phyloP scores from a whole-genome alignment of 371 early-diverging fungal genomes.

The Amoeboaphelidium protococcarum region DNA sequence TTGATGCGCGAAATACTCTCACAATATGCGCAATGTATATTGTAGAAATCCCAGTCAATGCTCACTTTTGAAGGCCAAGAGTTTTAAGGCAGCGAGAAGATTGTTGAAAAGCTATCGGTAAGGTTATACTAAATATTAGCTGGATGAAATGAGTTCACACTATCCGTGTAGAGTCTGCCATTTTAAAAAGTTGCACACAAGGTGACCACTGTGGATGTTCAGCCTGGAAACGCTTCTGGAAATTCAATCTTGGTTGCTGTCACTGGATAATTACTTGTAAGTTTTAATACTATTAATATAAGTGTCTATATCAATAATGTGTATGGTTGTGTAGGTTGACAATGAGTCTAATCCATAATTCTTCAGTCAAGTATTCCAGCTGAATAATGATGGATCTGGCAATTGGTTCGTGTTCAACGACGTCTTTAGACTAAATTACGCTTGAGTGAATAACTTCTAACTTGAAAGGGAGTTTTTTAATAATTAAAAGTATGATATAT shows the following conservation, averaged over 20 bases:
- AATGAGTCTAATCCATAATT: constrained; percentile 40
- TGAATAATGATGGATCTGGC: constrained; percentile 23
- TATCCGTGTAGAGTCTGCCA: constrained; percentile 31
- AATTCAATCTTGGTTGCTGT: constrained; percentile 38
- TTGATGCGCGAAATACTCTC: background rate
- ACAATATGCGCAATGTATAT: background rate
- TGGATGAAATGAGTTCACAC: background rate
- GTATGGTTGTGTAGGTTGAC: constrained; percentile 25
- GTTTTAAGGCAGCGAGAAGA: constrained; percentile 22
- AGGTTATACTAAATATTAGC: constrained; percentile 6
- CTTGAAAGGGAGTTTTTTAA: background rate
- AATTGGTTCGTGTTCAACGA: constrained; percentile 44
- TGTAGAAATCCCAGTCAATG: constrained; percentile 47
- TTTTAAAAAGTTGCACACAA: constrained; percentile 41
- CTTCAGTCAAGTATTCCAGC: constrained; percentile 60
- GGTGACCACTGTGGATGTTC: constrained; percentile 41
- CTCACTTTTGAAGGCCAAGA: constrained; percentile 55
- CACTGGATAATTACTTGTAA: constrained; percentile 60
- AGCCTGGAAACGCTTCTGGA: constrained; percentile 27
- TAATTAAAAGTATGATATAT: no score
- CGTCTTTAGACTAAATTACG: constrained; percentile 47
- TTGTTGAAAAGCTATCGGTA: constrained; percentile 52
- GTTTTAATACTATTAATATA: constrained; percentile 1
- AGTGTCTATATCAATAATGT: background rate
- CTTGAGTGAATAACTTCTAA: constrained; percentile 1